Evolutionary conservation across 2,329 filamentous ascomycete species (phyloP).

Genomic region (Albophoma yamanashiensis): DNA sequence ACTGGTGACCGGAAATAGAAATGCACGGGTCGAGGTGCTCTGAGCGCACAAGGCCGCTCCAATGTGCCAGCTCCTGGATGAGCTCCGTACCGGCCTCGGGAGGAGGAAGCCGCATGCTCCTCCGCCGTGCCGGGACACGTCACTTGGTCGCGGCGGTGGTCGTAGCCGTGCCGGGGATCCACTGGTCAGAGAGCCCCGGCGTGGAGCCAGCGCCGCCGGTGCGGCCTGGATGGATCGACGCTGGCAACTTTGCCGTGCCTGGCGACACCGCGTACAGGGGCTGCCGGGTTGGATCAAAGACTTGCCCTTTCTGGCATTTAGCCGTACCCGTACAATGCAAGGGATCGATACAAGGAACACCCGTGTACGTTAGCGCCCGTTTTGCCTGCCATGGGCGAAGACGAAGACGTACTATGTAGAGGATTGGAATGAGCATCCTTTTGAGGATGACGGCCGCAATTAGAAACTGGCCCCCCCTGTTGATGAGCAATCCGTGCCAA

Average conservation of each 20-base stretch:
- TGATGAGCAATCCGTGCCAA: background rate
- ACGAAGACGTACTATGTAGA: background rate
- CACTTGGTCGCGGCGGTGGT: background rate
- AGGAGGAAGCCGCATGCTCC: background rate
- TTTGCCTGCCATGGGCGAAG: background rate
- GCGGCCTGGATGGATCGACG: background rate
- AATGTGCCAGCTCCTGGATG: background rate
- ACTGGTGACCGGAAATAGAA: background rate
- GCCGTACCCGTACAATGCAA: background rate
- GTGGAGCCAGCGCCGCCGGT: background rate
- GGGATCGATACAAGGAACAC: background rate
- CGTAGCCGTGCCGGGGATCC: background rate
- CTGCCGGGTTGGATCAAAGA: background rate
- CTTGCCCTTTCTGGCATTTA: background rate
- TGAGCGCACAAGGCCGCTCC: background rate
- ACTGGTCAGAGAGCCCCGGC: background rate
- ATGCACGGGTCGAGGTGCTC: background rate
- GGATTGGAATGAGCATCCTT: background rate
- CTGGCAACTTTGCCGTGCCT: background rate
- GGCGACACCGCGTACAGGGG: background rate
- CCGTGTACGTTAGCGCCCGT: background rate
- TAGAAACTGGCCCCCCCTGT: background rate
- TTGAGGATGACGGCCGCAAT: background rate
- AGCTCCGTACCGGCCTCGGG: background rate
- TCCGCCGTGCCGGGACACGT: no score